Percentiles rank a stretch among this genome's conserved stretches.
phyloP scores from a whole-genome alignment of 2,329 filamentous ascomycete genomes.

The Ascochyta rabiei region DNA sequence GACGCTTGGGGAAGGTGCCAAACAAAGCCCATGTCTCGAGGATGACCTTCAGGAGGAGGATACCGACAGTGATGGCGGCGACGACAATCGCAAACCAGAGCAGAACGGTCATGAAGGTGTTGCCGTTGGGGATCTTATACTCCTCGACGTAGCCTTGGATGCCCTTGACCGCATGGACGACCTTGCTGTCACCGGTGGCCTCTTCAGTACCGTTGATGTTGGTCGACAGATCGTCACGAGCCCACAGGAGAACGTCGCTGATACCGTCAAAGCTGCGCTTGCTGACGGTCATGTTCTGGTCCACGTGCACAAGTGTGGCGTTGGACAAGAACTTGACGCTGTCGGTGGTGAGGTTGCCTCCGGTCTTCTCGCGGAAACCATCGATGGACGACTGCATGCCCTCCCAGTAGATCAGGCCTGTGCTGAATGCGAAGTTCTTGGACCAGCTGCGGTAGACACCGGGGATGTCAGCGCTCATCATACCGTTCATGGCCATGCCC shows the following conservation, averaged over 20 bases:
- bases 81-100: constrained; percentile 87
- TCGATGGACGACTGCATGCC: constrained; percentile 82
- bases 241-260: constrained; percentile 54
- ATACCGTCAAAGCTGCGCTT: constrained; percentile 59
- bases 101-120: constrained; percentile 95
- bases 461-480: constrained; percentile 90
- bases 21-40: constrained; percentile 92
- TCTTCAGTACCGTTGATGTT: constrained; percentile 49
- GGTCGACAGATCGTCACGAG: constrained; percentile 56
- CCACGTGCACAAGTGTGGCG: constrained; percentile 73
- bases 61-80: constrained; percentile 80
- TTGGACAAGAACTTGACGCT: constrained; percentile 78
- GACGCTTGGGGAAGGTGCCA: constrained; percentile 78
- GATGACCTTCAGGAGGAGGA: constrained; percentile 88
- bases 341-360: constrained; percentile 83
- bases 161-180: constrained; percentile 68
- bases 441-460: constrained; percentile 86
- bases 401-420: constrained; percentile 83
- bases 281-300: constrained; percentile 60
- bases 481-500: constrained; percentile 91
- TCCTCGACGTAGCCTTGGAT: constrained; percentile 85
- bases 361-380: constrained; percentile 77
- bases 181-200: constrained; percentile 47
- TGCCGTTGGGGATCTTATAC: constrained; percentile 81
- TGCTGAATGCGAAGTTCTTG: constrained; percentile 93